Conservation (phyloP, 2,329 filamentous ascomycete genomes). For the Aspergillus tubingensis region DNA sequence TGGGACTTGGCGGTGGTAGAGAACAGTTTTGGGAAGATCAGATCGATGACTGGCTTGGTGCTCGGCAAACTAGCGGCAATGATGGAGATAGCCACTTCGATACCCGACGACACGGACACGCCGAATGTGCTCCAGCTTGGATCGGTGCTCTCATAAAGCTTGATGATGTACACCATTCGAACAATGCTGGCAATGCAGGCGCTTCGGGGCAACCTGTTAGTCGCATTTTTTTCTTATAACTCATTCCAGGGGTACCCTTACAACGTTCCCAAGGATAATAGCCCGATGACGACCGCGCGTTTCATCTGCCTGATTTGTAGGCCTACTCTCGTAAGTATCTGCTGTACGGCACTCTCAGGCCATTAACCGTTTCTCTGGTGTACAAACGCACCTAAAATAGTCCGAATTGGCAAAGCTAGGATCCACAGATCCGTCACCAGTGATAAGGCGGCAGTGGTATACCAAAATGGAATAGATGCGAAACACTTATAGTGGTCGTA, state of each 20-base stretch:
- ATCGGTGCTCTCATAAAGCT: constrained; percentile 14
- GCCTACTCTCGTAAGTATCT: background rate
- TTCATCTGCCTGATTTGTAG: background rate
- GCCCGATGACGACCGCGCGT: background rate
- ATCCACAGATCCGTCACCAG: constrained; percentile 17
- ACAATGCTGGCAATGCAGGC: constrained; percentile 15
- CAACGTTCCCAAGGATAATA: constrained; percentile 5
- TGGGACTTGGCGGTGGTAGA: background rate
- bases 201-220: background rate
- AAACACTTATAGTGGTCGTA: background rate
- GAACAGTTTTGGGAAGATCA: background rate
- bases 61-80: constrained; percentile 7
- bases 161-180: constrained; percentile 16
- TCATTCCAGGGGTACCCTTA: background rate
- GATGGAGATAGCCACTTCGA: constrained; percentile 9
- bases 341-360: background rate
- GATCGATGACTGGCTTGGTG: background rate
- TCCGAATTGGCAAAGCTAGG: constrained; percentile 9
- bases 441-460: constrained; percentile 4
- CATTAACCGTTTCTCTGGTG: too few relatives aligned
- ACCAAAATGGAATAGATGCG: constrained; percentile 14
- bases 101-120: constrained; percentile 12
- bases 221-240: background rate
- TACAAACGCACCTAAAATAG: background rate
- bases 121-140: constrained; percentile 14